Conservation (phyloP, 2,329 filamentous ascomycete genomes). For the Juglanconis oblonga region DNA sequence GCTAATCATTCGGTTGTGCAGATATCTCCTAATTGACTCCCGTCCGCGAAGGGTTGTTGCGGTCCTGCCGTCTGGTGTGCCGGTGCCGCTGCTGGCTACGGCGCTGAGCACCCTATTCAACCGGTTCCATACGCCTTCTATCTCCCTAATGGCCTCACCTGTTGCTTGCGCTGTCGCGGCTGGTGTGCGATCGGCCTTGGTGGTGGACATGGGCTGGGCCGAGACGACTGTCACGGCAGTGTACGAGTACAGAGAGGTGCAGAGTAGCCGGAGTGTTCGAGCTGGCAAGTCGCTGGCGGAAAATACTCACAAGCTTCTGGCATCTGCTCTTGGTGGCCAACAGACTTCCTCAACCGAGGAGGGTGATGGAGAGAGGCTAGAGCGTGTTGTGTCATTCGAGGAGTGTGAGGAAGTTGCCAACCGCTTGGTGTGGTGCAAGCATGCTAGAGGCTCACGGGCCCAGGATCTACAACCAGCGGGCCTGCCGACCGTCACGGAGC, state of each 20-base stretch:
- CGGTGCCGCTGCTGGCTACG: constrained; percentile 73
- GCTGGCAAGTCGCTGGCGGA: constrained; percentile 71
- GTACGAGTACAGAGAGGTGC: constrained; percentile 86
- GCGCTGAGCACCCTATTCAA: constrained; percentile 76
- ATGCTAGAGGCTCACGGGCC: constrained; percentile 18
- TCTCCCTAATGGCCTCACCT: constrained; percentile 77
- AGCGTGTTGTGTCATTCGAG: constrained; percentile 60
- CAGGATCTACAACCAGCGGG: constrained; percentile 27
- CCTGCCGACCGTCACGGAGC: constrained; percentile 54
- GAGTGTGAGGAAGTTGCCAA: constrained; percentile 78
- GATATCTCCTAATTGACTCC: constrained; percentile 67
- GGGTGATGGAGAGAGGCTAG: constrained; percentile 24
- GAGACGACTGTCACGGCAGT: constrained; percentile 84
- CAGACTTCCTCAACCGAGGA: constrained; percentile 21
- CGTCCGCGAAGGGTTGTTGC: constrained; percentile 73
- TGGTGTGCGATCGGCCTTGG: constrained; percentile 78
- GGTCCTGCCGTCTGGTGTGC: constrained; percentile 73
- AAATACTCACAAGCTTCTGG: constrained; percentile 64
- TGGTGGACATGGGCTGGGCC: constrained; percentile 89
- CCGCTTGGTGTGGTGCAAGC: constrained; percentile 75
- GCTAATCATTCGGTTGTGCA: constrained; percentile 27
- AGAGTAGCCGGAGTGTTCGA: constrained; percentile 66
- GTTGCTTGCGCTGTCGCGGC: constrained; percentile 74
- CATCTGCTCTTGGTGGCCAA: constrained; percentile 34
- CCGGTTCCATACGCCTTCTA: constrained; percentile 73